Conservation (phyloP, 176 grass and related monocot species). For the Hsuehochloa calcarea region DNA sequence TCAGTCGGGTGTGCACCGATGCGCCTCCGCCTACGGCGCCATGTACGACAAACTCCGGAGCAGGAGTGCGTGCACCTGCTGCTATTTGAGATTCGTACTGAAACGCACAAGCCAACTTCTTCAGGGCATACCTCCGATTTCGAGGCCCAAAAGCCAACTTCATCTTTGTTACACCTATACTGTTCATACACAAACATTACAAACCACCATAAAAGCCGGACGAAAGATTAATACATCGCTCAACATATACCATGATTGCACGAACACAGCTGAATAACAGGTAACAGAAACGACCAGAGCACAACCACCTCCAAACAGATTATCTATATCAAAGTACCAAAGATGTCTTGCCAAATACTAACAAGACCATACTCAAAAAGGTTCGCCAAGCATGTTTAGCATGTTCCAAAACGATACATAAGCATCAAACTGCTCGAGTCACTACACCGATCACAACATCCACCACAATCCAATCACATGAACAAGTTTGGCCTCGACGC, state of each 20-base stretch:
- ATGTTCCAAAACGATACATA: constrained; percentile 20
- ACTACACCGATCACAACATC: neutral
- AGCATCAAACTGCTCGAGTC: neutral
- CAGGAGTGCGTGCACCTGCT: neutral
- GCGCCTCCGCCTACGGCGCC: neutral
- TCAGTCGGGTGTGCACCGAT: neutral
- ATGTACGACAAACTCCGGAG: neutral
- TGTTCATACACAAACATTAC: neutral
- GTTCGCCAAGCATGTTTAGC: constrained; percentile 20
- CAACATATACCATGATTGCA: neutral
- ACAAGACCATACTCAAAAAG: neutral
- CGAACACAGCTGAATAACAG: neutral
- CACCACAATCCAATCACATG: constrained; percentile 40
- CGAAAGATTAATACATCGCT: no score
- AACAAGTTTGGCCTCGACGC: constrained; percentile 69
- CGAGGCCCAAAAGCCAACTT: no score
- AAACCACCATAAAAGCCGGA: neutral
- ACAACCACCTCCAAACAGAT: neutral
- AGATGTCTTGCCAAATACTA: neutral
- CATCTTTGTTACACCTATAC: neutral
- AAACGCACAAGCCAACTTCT: no score
- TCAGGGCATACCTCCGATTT: no score
- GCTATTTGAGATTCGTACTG: neutral
- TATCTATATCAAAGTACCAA: neutral
- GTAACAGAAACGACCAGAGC: neutral